phyloP scores from a whole-genome alignment of 345 rosid genomes.

The Eucalyptus dawsonii region DNA sequence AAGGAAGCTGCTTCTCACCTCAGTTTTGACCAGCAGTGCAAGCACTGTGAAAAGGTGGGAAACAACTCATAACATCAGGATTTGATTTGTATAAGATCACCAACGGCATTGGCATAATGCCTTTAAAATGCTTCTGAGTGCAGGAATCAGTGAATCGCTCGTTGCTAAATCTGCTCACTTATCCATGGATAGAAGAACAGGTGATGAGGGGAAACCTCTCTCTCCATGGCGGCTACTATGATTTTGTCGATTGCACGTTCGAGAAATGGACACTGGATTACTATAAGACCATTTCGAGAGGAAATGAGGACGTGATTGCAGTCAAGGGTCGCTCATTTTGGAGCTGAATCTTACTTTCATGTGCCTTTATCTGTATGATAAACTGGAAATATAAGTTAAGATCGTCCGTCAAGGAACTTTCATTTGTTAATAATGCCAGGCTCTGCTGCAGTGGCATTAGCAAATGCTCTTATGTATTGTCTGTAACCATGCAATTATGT shows the following conservation, averaged over 20 bases:
- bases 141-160: conserved; percentile 79
- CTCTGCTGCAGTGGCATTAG: neutral
- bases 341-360: conserved; percentile 8
- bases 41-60: conserved; percentile 89
- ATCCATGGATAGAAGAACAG: conserved; percentile 93
- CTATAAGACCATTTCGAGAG: conserved; percentile 20
- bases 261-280: conserved; percentile 97
- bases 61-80: neutral
- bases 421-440: neutral
- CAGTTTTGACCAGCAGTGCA: conserved; percentile 76
- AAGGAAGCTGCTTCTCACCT: conserved; percentile 51
- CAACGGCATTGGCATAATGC: neutral
- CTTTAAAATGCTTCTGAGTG: neutral
- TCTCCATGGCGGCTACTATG: conserved; percentile 87
- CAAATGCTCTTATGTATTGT: neutral
- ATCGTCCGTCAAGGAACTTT: neutral
- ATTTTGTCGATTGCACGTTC: conserved; percentile 69
- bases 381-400: neutral
- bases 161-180: conserved; percentile 59
- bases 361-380: neutral
- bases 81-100: neutral
- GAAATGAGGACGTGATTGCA: conserved; percentile 16
- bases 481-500: neutral
- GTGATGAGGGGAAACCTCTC: conserved; percentile 43
- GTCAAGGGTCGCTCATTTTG: conserved; percentile 50